phyloP scores from a whole-genome alignment of 805 yeast species.

The Candida ovalis region DNA sequence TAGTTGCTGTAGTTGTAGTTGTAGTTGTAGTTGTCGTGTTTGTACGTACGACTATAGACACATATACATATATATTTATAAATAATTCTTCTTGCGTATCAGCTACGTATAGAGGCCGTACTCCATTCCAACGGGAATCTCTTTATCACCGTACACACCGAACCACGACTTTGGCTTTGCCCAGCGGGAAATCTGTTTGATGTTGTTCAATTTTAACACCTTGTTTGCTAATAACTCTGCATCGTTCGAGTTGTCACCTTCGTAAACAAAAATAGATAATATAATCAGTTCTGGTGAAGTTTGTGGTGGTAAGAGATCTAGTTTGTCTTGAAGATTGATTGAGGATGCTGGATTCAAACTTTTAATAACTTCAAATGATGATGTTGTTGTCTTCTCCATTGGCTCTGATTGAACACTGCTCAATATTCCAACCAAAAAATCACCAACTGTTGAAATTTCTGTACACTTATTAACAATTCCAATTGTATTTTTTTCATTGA shows the following conservation, averaged over 20 bases:
- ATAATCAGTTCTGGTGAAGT: slow-evolving; percentile 10
- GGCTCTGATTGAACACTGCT: background rate
- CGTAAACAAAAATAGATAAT: slow-evolving; percentile 59
- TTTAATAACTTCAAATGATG: background rate
- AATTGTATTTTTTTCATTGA: slow-evolving; percentile 10
- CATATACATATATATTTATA: background rate
- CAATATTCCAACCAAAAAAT: slow-evolving; percentile 4
- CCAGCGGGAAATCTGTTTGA: slow-evolving; percentile 28
- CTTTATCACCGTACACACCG: slow-evolving; percentile 76
- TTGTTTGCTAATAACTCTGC: slow-evolving; percentile 50
- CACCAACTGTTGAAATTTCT: slow-evolving; percentile 15
- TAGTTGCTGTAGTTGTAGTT: too few species aligned
- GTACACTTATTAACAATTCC: slow-evolving; percentile 4
- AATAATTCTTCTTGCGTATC: background rate
- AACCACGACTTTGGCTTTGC: slow-evolving; percentile 73
- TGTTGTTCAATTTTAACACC: slow-evolving; percentile 25
- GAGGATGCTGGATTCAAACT: background rate
- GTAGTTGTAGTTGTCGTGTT: too few species aligned
- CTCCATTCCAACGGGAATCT: slow-evolving; percentile 65
- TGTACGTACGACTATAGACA: too few species aligned
- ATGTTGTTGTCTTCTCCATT: background rate
- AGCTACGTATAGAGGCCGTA: slow-evolving; percentile 59
- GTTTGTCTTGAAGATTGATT: background rate
- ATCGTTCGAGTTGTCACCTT: slow-evolving; percentile 83
- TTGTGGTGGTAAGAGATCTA: background rate